phyloP scores from a whole-genome alignment of 192 early-diverging fungal genomes.

The Coemansia aciculifera region DNA sequence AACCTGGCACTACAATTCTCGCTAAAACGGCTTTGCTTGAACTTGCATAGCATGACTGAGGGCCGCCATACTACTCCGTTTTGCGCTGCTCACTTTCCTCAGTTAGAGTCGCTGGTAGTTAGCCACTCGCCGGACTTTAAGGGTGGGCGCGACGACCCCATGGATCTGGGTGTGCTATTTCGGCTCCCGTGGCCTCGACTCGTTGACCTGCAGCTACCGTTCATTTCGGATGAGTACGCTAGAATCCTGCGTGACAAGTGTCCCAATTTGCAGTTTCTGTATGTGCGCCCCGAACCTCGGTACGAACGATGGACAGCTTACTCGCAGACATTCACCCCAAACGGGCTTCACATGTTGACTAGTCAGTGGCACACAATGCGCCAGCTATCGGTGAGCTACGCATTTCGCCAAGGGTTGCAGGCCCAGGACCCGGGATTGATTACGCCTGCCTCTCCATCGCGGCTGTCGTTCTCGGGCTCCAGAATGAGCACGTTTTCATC shows the following conservation, averaged over 20 bases:
- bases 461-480: constrained; percentile 25
- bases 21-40: constrained; percentile 29
- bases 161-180: constrained; percentile 46
- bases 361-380: constrained; percentile 39
- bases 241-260: constrained; percentile 37
- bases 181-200: constrained; percentile 40
- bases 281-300: constrained; percentile 42
- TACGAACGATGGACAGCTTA: constrained; percentile 54
- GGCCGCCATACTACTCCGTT: constrained; percentile 36
- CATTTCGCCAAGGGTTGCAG: constrained; percentile 30
- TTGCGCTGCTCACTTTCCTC: constrained; percentile 48
- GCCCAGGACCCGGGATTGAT: neutral
- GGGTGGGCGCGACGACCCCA: constrained; percentile 20
- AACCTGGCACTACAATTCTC: constrained; percentile 45
- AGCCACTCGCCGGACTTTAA: constrained; percentile 47
- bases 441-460: constrained; percentile 16
- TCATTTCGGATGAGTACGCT: constrained; percentile 37
- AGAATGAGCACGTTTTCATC: constrained; percentile 20
- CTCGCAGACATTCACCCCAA: constrained; percentile 38
- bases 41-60: constrained; percentile 44
- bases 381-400: constrained; percentile 42
- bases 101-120: constrained; percentile 38
- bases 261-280: constrained; percentile 35
- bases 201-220: constrained; percentile 46
- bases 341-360: constrained; percentile 33